Conservation (phyloP, 2,329 filamentous ascomycete genomes). For the Xylariales sp. region DNA sequence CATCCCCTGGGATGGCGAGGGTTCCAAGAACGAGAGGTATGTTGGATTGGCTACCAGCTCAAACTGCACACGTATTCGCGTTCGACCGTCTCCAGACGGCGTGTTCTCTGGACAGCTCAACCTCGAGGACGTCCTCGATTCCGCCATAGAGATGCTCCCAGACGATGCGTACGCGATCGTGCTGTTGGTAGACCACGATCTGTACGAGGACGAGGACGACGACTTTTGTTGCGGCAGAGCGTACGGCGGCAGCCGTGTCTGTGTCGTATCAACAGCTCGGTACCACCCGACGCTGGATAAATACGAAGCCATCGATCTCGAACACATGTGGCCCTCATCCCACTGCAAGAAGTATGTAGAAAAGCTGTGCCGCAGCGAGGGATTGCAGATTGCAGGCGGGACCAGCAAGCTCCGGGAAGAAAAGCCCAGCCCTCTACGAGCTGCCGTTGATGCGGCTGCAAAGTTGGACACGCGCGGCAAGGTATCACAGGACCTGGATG, state of each 20-base stretch:
- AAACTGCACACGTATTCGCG: slow-evolving; percentile 44
- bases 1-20: slow-evolving; percentile 38
- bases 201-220: slow-evolving; percentile 63
- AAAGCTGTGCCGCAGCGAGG: slow-evolving; percentile 22
- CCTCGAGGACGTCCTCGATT: slow-evolving; percentile 57
- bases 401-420: no score
- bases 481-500: slow-evolving; percentile 23
- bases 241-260: slow-evolving; percentile 59
- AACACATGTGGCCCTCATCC: slow-evolving; percentile 60
- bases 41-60: slow-evolving; percentile 39
- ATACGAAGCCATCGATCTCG: slow-evolving; percentile 30
- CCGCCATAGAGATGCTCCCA: slow-evolving; percentile 47
- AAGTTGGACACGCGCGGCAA: slow-evolving; percentile 12
- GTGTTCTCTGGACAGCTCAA: slow-evolving; percentile 50
- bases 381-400: no score
- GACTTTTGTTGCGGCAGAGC: slow-evolving; percentile 64
- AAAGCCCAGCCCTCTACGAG: slow-evolving; percentile 23
- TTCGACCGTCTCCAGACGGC: slow-evolving; percentile 41
- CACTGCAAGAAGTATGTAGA: slow-evolving; percentile 54
- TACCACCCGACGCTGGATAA: slow-evolving; percentile 52
- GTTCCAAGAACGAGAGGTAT: slow-evolving; percentile 18
- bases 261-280: slow-evolving; percentile 56
- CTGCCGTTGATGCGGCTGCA: slow-evolving; percentile 28
- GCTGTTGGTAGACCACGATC: slow-evolving; percentile 55
- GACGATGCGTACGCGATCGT: slow-evolving; percentile 54